phyloP scores from a whole-genome alignment of 805 yeast genomes.

The Saccharomycopsis lassenensis region DNA sequence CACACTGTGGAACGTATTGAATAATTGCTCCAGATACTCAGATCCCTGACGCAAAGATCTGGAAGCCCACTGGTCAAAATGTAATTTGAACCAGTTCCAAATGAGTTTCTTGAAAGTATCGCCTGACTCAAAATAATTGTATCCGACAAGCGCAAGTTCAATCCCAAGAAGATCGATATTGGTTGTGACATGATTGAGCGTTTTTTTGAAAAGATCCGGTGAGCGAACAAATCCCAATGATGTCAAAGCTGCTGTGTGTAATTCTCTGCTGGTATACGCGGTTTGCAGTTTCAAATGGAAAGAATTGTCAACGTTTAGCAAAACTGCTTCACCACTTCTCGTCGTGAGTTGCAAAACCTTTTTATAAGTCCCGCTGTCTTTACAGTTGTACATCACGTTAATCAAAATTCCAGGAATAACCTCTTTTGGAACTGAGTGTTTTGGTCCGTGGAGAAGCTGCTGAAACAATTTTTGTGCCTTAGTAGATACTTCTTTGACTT shows the following conservation, averaged over 20 bases:
- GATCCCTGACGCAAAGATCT: constrained; percentile 37
- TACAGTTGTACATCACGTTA: constrained; percentile 29
- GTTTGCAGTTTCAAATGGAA: constrained; percentile 22
- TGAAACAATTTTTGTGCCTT: constrained; percentile 36
- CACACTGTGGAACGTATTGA: constrained; percentile 33
- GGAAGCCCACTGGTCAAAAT: constrained; percentile 42
- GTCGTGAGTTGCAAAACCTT: constrained; percentile 36
- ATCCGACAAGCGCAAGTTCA: constrained; percentile 49
- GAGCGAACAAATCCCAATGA: constrained; percentile 41
- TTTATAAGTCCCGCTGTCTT: constrained; percentile 43
- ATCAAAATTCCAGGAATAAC: constrained; percentile 35
- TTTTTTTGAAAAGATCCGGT: constrained; percentile 33
- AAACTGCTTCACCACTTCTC: constrained; percentile 7
- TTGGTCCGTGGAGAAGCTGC: constrained; percentile 41
- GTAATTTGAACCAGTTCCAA: constrained; percentile 48
- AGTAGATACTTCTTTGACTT: constrained; percentile 19
- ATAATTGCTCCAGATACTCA: constrained; percentile 35
- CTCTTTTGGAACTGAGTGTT: constrained; percentile 40
- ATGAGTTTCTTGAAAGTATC: constrained; percentile 22
- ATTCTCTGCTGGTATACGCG: constrained; percentile 28
- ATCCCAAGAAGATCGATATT: constrained; percentile 45
- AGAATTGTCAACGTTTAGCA: constrained; percentile 13
- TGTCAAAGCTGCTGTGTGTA: constrained; percentile 46
- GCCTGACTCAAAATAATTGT: constrained; percentile 29
- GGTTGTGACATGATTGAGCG: constrained; percentile 44